These are phyloP conservation scores for Begonia masoniana DNA, from an alignment of 306 rosid genomes.

Conservation along the genomic window DNA sequence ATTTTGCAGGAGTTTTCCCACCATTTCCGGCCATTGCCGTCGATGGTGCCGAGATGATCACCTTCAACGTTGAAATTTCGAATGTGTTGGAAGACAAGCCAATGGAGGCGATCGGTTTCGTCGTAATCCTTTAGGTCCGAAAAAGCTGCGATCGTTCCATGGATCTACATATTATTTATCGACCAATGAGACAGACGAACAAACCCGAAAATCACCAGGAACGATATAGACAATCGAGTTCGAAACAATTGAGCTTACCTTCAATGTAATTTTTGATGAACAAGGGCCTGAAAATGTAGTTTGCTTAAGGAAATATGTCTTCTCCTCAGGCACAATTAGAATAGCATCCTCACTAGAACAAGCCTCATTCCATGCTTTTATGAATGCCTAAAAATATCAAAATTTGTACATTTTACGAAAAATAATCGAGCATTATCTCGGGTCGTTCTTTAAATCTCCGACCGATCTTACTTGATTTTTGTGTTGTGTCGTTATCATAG, in stretches of 20 bases:
- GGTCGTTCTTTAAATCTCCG: no score
- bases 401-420: no score
- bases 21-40: conserved; percentile 79
- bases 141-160: conserved; percentile 67
- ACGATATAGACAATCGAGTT: neutral
- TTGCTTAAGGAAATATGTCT: conserved; percentile 42
- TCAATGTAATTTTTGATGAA: conserved; percentile 23
- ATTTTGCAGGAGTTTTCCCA: conserved; percentile 78
- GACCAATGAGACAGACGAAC: neutral
- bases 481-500: no score
- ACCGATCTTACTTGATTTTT: no score
- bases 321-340: conserved; percentile 36
- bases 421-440: no score
- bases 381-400: conserved; percentile 32
- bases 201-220: neutral
- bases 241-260: conserved; percentile 19
- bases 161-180: conserved; percentile 18
- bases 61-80: conserved; percentile 40
- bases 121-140: conserved; percentile 27
- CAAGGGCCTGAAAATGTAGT: conserved; percentile 71
- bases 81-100: conserved; percentile 43
- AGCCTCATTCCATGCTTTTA: conserved; percentile 47
- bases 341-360: conserved; percentile 23
- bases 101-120: conserved; percentile 16
- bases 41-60: conserved; percentile 32